phyloP scores from a whole-genome alignment of 805 yeast genomes.

The Candida sithepensis region DNA sequence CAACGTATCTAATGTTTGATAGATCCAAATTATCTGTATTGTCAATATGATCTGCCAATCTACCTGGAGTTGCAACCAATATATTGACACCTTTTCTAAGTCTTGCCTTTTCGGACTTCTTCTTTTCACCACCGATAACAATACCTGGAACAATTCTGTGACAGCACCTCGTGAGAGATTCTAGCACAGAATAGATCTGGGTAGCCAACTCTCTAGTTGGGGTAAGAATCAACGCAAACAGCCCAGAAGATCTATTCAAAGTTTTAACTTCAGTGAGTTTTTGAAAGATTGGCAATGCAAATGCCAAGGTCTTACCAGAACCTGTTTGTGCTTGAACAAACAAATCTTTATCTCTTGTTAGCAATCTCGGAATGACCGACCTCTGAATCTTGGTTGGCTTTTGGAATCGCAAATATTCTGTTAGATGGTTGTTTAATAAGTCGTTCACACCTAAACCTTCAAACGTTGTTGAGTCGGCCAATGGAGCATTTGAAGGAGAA shows the following conservation, averaged over 20 bases:
- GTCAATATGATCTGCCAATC: constrained; percentile 90
- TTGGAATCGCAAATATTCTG: constrained; percentile 49
- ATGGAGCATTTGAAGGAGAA: constrained; percentile 84
- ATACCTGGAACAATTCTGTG: constrained; percentile 92
- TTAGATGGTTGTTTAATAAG: constrained; percentile 49
- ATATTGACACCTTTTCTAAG: constrained; percentile 93
- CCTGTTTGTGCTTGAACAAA: constrained; percentile 98
- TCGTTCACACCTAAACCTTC: constrained; percentile 65
- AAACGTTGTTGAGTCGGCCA: constrained; percentile 66
- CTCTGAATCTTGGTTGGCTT: constrained; percentile 88
- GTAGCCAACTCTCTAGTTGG: constrained; percentile 95
- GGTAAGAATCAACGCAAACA: constrained; percentile 82
- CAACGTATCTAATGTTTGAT: constrained; percentile 76
- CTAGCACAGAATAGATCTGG: constrained; percentile 82
- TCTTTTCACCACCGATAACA: constrained; percentile 97
- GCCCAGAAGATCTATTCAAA: constrained; percentile 65
- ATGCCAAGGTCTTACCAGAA: constrained; percentile 93
- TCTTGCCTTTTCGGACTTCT: constrained; percentile 94
- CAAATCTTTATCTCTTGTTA: constrained; percentile 53
- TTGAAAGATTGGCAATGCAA: constrained; percentile 76
- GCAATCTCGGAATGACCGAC: constrained; percentile 64
- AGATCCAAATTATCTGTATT: constrained; percentile 76
- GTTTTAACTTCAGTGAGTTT: constrained; percentile 56
- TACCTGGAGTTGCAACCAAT: constrained; percentile 96
- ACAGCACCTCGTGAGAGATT: constrained; percentile 66